phyloP scores from a whole-genome alignment of 139 green algal species.

The Spirogloea muscicola region DNA sequence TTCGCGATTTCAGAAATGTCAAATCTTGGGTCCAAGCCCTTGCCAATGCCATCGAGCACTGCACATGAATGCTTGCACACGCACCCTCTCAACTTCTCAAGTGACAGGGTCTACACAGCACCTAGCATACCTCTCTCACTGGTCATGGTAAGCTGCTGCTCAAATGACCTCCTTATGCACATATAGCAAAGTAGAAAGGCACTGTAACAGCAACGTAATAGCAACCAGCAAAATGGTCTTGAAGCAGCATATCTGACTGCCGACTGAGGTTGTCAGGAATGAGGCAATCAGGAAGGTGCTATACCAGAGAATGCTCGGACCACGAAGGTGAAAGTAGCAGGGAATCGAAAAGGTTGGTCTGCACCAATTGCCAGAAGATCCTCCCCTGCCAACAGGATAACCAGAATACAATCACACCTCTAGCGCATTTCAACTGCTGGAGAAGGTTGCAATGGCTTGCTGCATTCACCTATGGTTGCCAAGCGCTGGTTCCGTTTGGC shows the following conservation, averaged over 20 bases:
- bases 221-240: not conserved
- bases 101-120: too few species aligned
- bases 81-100: too few species aligned
- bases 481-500: conserved; percentile 80
- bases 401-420: too few species aligned
- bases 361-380: conserved; percentile 86
- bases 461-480: conserved; percentile 31
- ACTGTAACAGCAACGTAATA: not conserved
- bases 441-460: not conserved
- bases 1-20: conserved; percentile 96
- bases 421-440: too few species aligned
- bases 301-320: conserved; percentile 50
- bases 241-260: not conserved
- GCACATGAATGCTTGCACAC: too few species aligned
- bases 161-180: not conserved
- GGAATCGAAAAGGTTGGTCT: conserved; percentile 98
- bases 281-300: not conserved
- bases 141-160: not conserved
- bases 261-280: not conserved
- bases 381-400: conserved; percentile 90
- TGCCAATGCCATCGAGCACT: conserved; percentile 95
- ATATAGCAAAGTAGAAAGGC: not conserved
- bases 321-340: conserved; percentile 96
- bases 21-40: conserved; percentile 87
- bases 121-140: not conserved